Evolutionary conservation across 352 stramenopile genomes (phyloP).

Genomic region (Phytophthora fragariae): DNA sequence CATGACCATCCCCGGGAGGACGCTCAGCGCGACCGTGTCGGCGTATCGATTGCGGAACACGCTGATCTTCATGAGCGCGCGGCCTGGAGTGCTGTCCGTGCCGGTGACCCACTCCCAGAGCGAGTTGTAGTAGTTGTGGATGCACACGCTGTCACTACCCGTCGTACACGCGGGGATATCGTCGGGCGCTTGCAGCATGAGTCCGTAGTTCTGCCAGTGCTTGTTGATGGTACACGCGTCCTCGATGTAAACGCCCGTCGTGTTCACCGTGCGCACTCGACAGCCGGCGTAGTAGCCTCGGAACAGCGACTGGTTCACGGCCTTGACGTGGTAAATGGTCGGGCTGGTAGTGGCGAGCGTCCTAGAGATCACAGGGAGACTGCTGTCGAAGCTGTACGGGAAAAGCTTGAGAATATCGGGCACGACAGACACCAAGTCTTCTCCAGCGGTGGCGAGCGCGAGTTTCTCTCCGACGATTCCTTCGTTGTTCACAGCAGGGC

Average conservation of each 20-base stretch:
- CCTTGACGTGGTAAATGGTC: conserved; percentile 30
- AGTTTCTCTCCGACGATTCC: conserved; percentile 22
- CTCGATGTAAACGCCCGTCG: conserved; percentile 32
- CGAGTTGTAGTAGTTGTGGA: conserved; percentile 28
- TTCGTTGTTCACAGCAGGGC: conserved; percentile 19
- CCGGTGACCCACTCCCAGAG: background rate
- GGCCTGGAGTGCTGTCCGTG: background rate
- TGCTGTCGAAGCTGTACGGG: conserved; percentile 35
- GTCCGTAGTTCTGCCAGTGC: conserved; percentile 31
- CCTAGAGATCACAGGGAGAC: conserved; percentile 18
- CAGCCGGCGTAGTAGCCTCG: conserved; percentile 35
- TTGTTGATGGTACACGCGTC: conserved; percentile 21
- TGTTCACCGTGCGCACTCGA: conserved; percentile 28
- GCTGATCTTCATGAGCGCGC: conserved; percentile 18
- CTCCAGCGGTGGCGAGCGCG: conserved; percentile 20
- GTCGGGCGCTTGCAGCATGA: conserved; percentile 35
- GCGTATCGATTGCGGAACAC: conserved; percentile 23
- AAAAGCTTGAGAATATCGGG: conserved; percentile 38
- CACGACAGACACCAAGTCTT: conserved; percentile 31
- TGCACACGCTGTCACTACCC: conserved; percentile 22
- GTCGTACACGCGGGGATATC: conserved; percentile 30
- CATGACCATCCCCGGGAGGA: conserved; percentile 27
- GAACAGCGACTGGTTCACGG: conserved; percentile 34
- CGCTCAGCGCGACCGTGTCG: conserved; percentile 17
- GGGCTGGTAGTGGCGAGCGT: conserved; percentile 11